A percentile compares a stretch with the other conserved stretches of the same genome.
These are phyloP conservation scores for Scheffersomyces illinoinensis DNA, from an alignment of 1,139 yeast species.

Conservation along the genomic window DNA sequence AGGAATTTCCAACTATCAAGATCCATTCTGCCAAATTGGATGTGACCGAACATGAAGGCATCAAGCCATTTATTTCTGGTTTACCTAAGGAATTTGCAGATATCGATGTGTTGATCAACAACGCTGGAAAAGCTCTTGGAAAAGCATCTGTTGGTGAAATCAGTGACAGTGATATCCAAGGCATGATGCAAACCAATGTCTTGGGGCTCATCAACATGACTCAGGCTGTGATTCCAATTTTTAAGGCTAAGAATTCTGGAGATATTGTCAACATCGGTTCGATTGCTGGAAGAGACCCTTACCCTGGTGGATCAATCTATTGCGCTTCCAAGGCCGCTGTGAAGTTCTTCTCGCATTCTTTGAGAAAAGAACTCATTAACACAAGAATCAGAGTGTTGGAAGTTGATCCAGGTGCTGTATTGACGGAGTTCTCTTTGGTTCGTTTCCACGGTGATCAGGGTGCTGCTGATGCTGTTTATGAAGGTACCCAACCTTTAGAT, in stretches of 20 bases:
- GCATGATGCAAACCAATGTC: constrained; percentile 45
- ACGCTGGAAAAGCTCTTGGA: constrained; percentile 49
- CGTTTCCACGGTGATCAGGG: constrained; percentile 71
- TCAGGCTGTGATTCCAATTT: constrained; percentile 43
- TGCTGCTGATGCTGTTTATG: constrained; percentile 71
- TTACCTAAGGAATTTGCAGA: constrained; percentile 39
- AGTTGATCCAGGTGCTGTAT: constrained; percentile 86
- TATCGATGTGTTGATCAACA: constrained; percentile 41
- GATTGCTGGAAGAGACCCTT: constrained; percentile 87
- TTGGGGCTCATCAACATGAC: constrained; percentile 43
- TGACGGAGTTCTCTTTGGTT: constrained; percentile 80
- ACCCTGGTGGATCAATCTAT: constrained; percentile 84
- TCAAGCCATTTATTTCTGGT: constrained; percentile 29
- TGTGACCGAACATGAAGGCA: constrained; percentile 36
- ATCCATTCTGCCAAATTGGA: constrained; percentile 31
- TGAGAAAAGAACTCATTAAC: constrained; percentile 75
- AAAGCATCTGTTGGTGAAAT: constrained; percentile 38
- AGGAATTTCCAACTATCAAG: constrained; percentile 25
- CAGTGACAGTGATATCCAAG: constrained; percentile 30
- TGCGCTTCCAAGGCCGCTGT: constrained; percentile 89
- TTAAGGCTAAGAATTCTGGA: constrained; percentile 55
- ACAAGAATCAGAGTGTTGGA: constrained; percentile 79
- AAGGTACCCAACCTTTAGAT: constrained; percentile 68
- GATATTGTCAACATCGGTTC: constrained; percentile 85
- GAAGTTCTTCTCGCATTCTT: constrained; percentile 69